A percentile compares a stretch with the other conserved stretches of the same genome.
phyloP scores from a whole-genome alignment of 805 yeast genomes.

The Candida sakaeoensis region DNA sequence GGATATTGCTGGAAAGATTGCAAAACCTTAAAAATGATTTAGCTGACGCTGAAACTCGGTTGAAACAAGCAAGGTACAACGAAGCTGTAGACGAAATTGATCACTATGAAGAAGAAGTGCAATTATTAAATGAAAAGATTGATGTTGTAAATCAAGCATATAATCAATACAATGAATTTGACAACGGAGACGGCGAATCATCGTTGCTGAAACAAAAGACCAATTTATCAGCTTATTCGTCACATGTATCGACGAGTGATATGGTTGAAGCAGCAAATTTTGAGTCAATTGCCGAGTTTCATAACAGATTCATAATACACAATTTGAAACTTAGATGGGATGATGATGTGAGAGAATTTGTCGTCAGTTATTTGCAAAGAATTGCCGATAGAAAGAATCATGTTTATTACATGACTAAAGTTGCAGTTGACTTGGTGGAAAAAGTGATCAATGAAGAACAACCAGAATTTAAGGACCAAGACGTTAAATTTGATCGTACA shows the following conservation, averaged over 20 bases:
- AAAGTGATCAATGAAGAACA: constrained; percentile 28
- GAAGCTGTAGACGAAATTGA: constrained; percentile 9
- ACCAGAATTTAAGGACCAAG: constrained; percentile 13
- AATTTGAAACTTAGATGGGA: constrained; percentile 79
- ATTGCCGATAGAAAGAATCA: constrained; percentile 41
- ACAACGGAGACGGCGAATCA: constrained; percentile 1
- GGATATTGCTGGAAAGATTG: constrained; percentile 31
- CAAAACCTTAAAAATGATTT: constrained; percentile 25
- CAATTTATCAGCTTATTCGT: constrained; percentile 27
- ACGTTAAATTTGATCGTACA: constrained; percentile 17
- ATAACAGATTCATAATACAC: constrained; percentile 70
- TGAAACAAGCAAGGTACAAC: constrained; percentile 16
- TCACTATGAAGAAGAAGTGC: constrained; percentile 9
- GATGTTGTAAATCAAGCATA: constrained; percentile 23
- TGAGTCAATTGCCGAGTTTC: constrained; percentile 36
- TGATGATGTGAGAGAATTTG: constrained; percentile 57
- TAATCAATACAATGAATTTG: constrained; percentile 18
- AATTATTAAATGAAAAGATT: constrained; percentile 17
- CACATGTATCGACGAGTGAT: constrained; percentile 24
- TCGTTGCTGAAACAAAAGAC: constrained; percentile 13
- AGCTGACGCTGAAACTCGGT: constrained; percentile 18
- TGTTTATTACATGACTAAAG: constrained; percentile 44
- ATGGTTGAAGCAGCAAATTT: constrained; percentile 20
- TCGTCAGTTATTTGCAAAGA: constrained; percentile 53
- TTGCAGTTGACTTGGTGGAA: constrained; percentile 48